A percentile compares a stretch with the other conserved stretches of the same genome.
Evolutionary conservation across 495 filamentous ascomycete genomes (phyloP).

Genomic region (Beverwykella pulmonaria): DNA sequence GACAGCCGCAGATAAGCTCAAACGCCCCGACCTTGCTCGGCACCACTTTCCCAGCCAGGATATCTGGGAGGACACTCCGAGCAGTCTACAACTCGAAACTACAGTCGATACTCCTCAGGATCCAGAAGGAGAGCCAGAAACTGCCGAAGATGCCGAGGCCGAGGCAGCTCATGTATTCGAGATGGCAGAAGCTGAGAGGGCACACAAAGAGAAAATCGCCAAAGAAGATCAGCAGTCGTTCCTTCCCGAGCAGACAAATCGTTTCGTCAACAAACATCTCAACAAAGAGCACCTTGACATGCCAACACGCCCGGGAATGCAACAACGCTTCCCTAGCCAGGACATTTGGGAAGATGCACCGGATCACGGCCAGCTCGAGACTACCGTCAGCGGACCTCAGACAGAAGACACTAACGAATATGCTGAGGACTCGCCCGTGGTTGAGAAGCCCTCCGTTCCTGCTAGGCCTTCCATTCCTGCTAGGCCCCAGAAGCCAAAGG

Average conservation of each 20-base stretch:
- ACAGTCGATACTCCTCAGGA: slow-evolving; percentile 82
- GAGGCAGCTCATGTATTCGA: slow-evolving; percentile 50
- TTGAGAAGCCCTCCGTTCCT: slow-evolving; percentile 17
- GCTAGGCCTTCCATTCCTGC: slow-evolving; percentile 26
- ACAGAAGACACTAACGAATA: slow-evolving; percentile 42
- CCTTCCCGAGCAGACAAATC: slow-evolving; percentile 39
- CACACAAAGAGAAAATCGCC: slow-evolving; percentile 50
- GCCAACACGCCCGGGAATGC: slow-evolving; percentile 52
- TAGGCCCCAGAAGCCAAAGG: slow-evolving; percentile 42
- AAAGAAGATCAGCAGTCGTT: slow-evolving; percentile 53
- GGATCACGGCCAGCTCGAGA: slow-evolving; percentile 76
- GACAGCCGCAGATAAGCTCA: slow-evolving; percentile 62
- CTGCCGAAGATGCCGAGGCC: background rate
- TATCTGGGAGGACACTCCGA: slow-evolving; percentile 95
- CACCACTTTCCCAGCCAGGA: slow-evolving; percentile 91
- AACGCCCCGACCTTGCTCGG: slow-evolving; percentile 61
- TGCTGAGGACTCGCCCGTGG: slow-evolving; percentile 28
- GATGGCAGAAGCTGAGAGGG: slow-evolving; percentile 59
- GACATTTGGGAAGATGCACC: slow-evolving; percentile 98
- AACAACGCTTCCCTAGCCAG: slow-evolving; percentile 84
- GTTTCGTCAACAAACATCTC: slow-evolving; percentile 49
- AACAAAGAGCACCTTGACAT: slow-evolving; percentile 49
- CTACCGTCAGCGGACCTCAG: slow-evolving; percentile 73
- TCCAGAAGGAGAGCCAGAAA: slow-evolving; percentile 50
- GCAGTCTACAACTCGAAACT: slow-evolving; percentile 78